A percentile compares a stretch with the other conserved stretches of the same genome.
phyloP scores from a whole-genome alignment of 257 asterid genomes.

The Euphrasia confusa region DNA sequence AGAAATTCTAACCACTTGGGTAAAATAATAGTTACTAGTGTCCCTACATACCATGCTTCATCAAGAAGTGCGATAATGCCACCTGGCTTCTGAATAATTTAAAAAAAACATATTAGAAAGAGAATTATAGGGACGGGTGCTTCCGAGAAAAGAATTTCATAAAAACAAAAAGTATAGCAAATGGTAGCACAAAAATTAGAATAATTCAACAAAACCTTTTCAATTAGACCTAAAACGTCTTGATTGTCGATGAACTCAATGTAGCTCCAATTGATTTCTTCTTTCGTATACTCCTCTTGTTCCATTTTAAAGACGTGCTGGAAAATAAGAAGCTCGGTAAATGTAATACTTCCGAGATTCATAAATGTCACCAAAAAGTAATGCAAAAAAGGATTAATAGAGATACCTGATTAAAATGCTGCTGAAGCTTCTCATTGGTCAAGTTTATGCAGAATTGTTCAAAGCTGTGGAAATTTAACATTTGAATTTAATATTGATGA shows the following conservation, averaged over 20 bases:
- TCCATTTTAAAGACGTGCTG: constrained; percentile 99
- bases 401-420: constrained; percentile 93
- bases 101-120: constrained; percentile 23
- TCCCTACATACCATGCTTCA: constrained; percentile 85
- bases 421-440: constrained; percentile 99
- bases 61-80: constrained; percentile 98
- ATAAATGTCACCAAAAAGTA: constrained; percentile 15
- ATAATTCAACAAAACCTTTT: constrained; percentile 51
- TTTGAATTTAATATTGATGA: constrained; percentile 19
- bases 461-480: constrained; percentile 51
- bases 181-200: not conserved
- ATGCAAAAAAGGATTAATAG: constrained; percentile 2
- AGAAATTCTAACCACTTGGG: constrained; percentile 12
- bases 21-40: not conserved
- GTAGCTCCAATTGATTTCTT: constrained; percentile 99
- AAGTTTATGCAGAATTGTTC: constrained; percentile 95
- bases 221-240: constrained; percentile 90
- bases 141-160: not conserved
- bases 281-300: constrained; percentile 99
- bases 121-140: not conserved
- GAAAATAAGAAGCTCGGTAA: constrained; percentile 27
- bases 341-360: constrained; percentile 18
- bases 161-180: not conserved
- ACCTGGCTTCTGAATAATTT: constrained; percentile 81
- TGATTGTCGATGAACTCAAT: constrained; percentile 97